Conservation (phyloP, 116 monocot genomes). For the Cymodocea nodosa region DNA sequence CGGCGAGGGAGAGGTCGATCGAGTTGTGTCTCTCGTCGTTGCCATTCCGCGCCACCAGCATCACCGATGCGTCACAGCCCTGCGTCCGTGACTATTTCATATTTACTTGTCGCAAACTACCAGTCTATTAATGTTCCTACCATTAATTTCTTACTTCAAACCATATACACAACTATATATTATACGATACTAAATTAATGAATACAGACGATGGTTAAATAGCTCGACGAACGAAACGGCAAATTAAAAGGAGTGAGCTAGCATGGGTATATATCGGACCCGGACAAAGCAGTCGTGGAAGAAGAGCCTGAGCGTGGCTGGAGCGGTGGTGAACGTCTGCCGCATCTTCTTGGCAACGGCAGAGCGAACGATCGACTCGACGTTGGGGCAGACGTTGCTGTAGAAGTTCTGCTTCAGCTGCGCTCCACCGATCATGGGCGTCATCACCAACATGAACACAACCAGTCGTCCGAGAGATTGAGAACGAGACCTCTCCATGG, state of each 20-base stretch:
- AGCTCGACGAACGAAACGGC: too few species aligned
- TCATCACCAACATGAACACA: not conserved
- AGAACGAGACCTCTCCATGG: not conserved
- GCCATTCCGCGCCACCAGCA: conserved; percentile 10
- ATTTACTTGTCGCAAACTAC: not conserved
- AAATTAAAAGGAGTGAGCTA: not conserved
- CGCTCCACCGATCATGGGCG: not conserved
- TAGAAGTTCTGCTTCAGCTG: conserved; percentile 4
- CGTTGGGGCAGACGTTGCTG: conserved; percentile 10
- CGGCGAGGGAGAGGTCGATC: conserved; percentile 38
- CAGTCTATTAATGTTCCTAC: too few species aligned
- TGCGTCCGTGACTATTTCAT: not conserved
- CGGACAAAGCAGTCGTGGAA: conserved; percentile 43
- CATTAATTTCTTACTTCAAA: too few species aligned
- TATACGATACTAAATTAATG: too few species aligned
- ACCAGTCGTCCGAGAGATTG: not conserved
- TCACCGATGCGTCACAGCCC: conserved; percentile 55
- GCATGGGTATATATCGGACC: conserved; percentile 10
- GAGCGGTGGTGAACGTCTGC: conserved; percentile 48
- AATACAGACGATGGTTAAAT: too few species aligned
- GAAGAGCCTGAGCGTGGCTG: conserved; percentile 38
- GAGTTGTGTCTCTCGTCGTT: conserved; percentile 34
- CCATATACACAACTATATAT: too few species aligned
- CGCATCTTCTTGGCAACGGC: conserved; percentile 34
- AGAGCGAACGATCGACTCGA: conserved; percentile 29